Evolutionary conservation across 1,284 basidiomycete genomes (phyloP).

Genomic region (Xerocomus cyaneibrunnescens): DNA sequence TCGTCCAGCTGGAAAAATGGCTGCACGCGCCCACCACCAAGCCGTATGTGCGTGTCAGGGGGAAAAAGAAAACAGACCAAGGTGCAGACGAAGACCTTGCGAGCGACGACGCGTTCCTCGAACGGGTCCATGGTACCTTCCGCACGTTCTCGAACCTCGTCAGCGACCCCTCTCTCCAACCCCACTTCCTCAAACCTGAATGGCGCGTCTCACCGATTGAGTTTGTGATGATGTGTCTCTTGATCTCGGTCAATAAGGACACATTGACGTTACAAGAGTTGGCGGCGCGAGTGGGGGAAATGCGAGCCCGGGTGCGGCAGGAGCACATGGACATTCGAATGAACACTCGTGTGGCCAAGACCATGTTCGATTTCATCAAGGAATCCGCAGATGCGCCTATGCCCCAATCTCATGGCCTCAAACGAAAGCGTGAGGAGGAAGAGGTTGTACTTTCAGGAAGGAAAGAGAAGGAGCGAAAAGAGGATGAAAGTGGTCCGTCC

Average conservation of each 20-base stretch:
- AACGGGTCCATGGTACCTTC: constrained; percentile 43
- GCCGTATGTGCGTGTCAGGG: not conserved
- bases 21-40: constrained; percentile 35
- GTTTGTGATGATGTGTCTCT: constrained; percentile 52
- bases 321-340: constrained; percentile 52
- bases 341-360: constrained; percentile 50
- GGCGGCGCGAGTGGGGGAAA: constrained; percentile 42
- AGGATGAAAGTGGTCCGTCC: not conserved
- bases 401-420: not conserved
- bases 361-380: constrained; percentile 47
- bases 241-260: constrained; percentile 48
- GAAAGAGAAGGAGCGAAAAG: constrained; percentile 17
- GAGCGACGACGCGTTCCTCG: constrained; percentile 36
- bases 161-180: constrained; percentile 31
- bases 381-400: not conserved
- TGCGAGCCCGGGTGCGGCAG: constrained; percentile 51
- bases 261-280: constrained; percentile 40
- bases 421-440: constrained; percentile 33
- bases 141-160: constrained; percentile 45
- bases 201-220: constrained; percentile 59
- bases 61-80: constrained; percentile 22
- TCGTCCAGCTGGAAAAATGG: constrained; percentile 55
- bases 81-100: constrained; percentile 19
- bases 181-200: constrained; percentile 36
- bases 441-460: constrained; percentile 1